Conservation (phyloP, 1,284 basidiomycete species). For the Leccinum pachyderme region DNA sequence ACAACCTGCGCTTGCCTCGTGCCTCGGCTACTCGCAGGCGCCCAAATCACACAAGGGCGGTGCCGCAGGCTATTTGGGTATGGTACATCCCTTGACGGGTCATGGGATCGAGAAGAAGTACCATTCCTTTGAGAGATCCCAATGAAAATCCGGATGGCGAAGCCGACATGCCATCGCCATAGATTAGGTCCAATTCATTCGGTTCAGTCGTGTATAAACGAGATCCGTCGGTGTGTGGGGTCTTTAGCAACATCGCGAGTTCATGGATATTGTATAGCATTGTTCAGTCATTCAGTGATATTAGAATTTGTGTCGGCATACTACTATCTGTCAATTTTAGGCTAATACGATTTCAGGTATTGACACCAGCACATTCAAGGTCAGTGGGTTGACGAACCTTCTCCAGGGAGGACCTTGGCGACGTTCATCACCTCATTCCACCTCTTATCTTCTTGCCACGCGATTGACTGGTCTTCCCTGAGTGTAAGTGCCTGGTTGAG, state of each 20-base stretch:
- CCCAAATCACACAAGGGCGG: too few species aligned
- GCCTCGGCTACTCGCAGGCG: too few species aligned
- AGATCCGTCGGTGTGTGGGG: too few species aligned
- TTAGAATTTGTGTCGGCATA: neutral
- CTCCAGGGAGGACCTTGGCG: constrained; percentile 33
- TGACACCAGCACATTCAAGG: neutral
- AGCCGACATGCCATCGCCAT: constrained; percentile 46
- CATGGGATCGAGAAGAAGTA: too few species aligned
- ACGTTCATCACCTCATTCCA: constrained; percentile 42
- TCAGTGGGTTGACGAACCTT: constrained; percentile 5
- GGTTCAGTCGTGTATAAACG: too few species aligned
- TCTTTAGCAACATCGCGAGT: too few species aligned
- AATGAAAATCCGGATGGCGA: constrained; percentile 53
- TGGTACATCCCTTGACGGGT: too few species aligned
- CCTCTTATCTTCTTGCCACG: constrained; percentile 51
- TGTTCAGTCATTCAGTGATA: neutral
- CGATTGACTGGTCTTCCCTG: constrained; percentile 47
- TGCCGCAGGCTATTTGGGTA: too few species aligned
- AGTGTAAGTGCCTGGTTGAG: constrained; percentile 48
- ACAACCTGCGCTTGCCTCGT: too few species aligned
- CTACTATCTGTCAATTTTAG: neutral
- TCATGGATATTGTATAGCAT: neutral
- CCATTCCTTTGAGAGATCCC: too few species aligned
- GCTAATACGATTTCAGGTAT: neutral
- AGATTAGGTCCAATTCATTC: constrained; percentile 47